Base-by-base conservation (phyloP, 768 basidiomycete species). In the Suillus placidus region DNA sequence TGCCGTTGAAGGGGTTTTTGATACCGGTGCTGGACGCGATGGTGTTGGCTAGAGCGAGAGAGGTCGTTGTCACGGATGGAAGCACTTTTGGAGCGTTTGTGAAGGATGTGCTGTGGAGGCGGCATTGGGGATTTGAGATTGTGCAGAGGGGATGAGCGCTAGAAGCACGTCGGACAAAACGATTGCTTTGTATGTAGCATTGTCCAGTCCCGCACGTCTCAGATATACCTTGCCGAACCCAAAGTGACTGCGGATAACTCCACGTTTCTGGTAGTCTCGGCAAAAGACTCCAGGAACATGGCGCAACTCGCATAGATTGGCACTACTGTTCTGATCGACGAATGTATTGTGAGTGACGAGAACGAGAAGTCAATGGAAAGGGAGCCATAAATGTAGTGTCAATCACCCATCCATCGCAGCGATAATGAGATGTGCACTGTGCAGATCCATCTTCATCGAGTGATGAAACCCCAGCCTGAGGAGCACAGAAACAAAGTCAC, bases 51-150 rank as follows among this genome's bases (percentile, higher is more conserved):
- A 81, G 81, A 61, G 89, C 87, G 0, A 76, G 81, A 73, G 77
- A 71, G 18, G 83, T 92, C 37, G 84, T 88, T 0, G 91, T 90
- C 2, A 94, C 92, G 14, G 84, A 86, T 62, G 84, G 85, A 62
- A 93, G 91, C 71, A 93, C 93, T 38, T 94, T 92, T 69, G 90
- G 89, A 73, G 77, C 80, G 62, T 94, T 88, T 68, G 83, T 91
- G 23, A 77, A 80, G 64, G 88, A 91, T 65, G 85, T 91, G 32
- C 71, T 93, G 67, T 91, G 90, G 88, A 80, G 83, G 71, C 80
- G 73, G 60, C 83, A 85, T 73, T 88, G 88, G 69, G 82, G 81
- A 0, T 77, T 79, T 70, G 77, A 79, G 40, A 85, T 89, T 37
- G 78, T 83, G 12, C 77, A 85, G 65, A 78, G 85, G 65, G 85